Base-by-base conservation (phyloP, 345 rosid species). In the Cochlearia excelsa region DNA sequence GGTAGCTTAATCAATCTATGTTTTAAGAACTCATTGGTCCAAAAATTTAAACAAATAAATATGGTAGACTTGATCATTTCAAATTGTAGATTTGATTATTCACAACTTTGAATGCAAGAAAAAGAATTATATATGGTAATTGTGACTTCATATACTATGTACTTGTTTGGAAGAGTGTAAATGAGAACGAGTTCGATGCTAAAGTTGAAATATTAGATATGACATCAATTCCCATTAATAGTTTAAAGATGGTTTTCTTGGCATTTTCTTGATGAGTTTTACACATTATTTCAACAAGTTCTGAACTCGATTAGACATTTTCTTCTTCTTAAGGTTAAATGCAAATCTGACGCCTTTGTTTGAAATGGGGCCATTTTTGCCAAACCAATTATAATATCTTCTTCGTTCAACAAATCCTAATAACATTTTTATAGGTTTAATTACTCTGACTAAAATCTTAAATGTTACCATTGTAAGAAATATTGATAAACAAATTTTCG, bases 261-360 rank as follows among this genome's bases (percentile, higher is more conserved):
- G 42, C 58, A 69, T 16, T 47, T 62, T 42, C 47, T 43, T 38
- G 5, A 62, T 62, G 59, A 49, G 41, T 9, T 8, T 7, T 55
- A 1, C 46, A 43, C 64, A 56, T 56, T 42, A 56, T 63, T 63
- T 70, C 74, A 61, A 70, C 64, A 35, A 56, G 63, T 49, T 55
- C 68, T 69, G 74, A 69, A 56, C 37, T 55, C 56, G 74, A 63
- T 56, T 49, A 50, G 64, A 56, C 64, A 23, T 63, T 70, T 61
- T 37, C 40, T 63, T 57, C 52, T 30, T 55, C n/a, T 11, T 42
- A 47, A 49, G 52, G 53, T 69, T 69, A 48, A 69, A 69, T 69
- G 68, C 68, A 69, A 50, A 56, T 70, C 74, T 63, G 74, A 62
- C 74, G 48, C 59, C 42, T 56, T 59, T 63, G 68, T 43, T 70